These are phyloP conservation scores for Didymella arachidicola DNA, from an alignment of 2,329 filamentous ascomycete genomes.

Conservation along the genomic window DNA sequence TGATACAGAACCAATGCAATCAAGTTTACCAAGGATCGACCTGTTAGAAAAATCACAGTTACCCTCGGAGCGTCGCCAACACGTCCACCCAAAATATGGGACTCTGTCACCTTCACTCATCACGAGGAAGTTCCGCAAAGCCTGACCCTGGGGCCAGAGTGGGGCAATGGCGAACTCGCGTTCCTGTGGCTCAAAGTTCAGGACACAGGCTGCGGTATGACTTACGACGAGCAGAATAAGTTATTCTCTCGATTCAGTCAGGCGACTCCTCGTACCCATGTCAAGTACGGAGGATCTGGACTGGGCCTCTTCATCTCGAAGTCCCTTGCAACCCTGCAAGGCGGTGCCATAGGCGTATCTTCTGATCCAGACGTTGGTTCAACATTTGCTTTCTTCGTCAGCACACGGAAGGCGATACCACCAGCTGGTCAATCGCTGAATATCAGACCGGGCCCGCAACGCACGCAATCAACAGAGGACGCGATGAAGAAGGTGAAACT, in stretches of 20 bases:
- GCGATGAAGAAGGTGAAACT: slow-evolving; percentile 32
- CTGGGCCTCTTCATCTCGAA: slow-evolving; percentile 56
- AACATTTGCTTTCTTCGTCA: slow-evolving; percentile 55
- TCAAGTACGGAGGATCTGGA: slow-evolving; percentile 54
- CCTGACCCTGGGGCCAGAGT: slow-evolving; percentile 30
- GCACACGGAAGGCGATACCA: slow-evolving; percentile 29
- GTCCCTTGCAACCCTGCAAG: slow-evolving; percentile 40
- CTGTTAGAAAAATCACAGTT: slow-evolving; percentile 47
- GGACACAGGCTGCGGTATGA: slow-evolving; percentile 53
- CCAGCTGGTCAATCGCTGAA: slow-evolving; percentile 18
- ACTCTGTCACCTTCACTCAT: slow-evolving; percentile 29
- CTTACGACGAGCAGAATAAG: slow-evolving; percentile 46
- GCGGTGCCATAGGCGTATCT: slow-evolving; percentile 54
- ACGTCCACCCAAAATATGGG: slow-evolving; percentile 26
- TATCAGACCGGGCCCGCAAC: slow-evolving; percentile 16
- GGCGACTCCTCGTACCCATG: slow-evolving; percentile 42
- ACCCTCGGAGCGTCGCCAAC: slow-evolving; percentile 46
- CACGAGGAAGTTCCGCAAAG: slow-evolving; percentile 10
- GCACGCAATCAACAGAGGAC: slow-evolving; percentile 28
- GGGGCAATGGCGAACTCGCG: slow-evolving; percentile 45
- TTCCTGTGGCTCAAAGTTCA: slow-evolving; percentile 49
- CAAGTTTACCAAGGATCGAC: slow-evolving; percentile 49
- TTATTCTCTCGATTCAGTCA: slow-evolving; percentile 44
- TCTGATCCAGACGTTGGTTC: slow-evolving; percentile 46
- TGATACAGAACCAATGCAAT: slow-evolving; percentile 39